A percentile compares a stretch with the other conserved stretches of the same genome.
Conservation (phyloP, 2,329 filamentous ascomycete species). For the Aspergillus luchuensis region DNA sequence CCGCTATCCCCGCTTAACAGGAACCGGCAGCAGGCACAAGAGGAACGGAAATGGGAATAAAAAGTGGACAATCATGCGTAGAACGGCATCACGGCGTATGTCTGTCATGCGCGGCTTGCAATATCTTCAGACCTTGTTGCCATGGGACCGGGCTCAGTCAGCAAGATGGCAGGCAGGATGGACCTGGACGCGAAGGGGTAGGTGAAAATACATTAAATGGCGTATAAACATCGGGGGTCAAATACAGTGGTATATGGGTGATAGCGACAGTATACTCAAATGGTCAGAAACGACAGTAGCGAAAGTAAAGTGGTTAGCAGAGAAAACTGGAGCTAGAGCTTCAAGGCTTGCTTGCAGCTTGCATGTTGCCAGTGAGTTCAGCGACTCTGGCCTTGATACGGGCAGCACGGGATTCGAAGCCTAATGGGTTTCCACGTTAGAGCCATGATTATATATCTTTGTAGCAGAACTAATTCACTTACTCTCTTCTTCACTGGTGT, state of each 20-base stretch:
- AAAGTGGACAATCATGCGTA: constrained; percentile 12
- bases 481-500: constrained; percentile 96
- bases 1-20: neutral
- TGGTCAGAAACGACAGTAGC: constrained; percentile 7
- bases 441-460: neutral
- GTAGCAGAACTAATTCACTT: constrained; percentile 48
- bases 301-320: neutral
- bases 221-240: neutral
- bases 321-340: neutral
- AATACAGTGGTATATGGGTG: neutral
- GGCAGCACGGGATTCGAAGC: constrained; percentile 93
- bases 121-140: neutral
- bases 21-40: neutral
- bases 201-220: constrained; percentile 1
- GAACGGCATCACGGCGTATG: constrained; percentile 20
- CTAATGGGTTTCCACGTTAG: constrained; percentile 52
- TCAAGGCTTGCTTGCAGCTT: constrained; percentile 44
- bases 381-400: constrained; percentile 97
- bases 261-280: constrained; percentile 14
- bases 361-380: constrained; percentile 85
- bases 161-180: neutral
- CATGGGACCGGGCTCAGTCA: neutral
- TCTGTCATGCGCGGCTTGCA: constrained; percentile 14
- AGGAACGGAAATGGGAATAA: constrained; percentile 8
- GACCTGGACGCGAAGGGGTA: neutral